Percentiles rank a stretch among this genome's conserved stretches.
These are phyloP conservation scores for Tetragonia tetragonoides DNA, from an alignment of 148 eudicot species.

Conservation along the genomic window DNA sequence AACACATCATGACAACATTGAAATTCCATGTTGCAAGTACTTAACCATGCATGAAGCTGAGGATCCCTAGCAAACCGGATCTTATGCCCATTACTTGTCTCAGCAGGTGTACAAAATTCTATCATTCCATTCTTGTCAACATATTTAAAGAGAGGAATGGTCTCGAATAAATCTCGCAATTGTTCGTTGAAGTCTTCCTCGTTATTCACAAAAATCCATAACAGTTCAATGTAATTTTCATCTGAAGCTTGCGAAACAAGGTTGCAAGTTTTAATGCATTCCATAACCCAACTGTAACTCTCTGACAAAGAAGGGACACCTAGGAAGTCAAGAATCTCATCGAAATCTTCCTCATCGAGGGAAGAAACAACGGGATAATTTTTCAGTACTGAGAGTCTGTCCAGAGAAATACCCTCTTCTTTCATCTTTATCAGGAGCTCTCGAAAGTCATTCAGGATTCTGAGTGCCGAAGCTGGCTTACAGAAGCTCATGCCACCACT, in stretches of 20 bases:
- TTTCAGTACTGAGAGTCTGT: conserved; percentile 42
- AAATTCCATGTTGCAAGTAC: conserved; percentile 28
- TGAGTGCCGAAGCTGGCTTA: conserved; percentile 1
- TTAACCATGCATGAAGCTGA: conserved; percentile 31
- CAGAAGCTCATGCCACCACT: background rate
- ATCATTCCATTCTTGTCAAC: background rate
- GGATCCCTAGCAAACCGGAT: conserved; percentile 11
- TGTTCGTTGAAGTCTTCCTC: conserved; percentile 30
- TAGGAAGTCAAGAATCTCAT: conserved; percentile 36
- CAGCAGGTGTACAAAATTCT: background rate
- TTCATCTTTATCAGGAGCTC: conserved; percentile 28
- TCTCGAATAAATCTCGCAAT: no score
- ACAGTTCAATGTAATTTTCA: conserved; percentile 36
- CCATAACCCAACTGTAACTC: conserved; percentile 43
- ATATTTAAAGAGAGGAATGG: conserved; percentile 14
- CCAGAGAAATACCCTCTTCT: conserved; percentile 29
- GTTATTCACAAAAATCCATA: conserved; percentile 33
- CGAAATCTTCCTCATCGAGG: conserved; percentile 35
- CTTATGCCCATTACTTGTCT: background rate
- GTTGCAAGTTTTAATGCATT: conserved; percentile 44
- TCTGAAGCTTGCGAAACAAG: conserved; percentile 37
- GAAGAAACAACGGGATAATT: conserved; percentile 36
- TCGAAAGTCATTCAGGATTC: conserved; percentile 8
- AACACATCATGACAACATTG: conserved; percentile 20
- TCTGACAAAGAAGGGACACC: conserved; percentile 26